Conservation (phyloP, 139 green algal species). For the Chlorella sp. region DNA sequence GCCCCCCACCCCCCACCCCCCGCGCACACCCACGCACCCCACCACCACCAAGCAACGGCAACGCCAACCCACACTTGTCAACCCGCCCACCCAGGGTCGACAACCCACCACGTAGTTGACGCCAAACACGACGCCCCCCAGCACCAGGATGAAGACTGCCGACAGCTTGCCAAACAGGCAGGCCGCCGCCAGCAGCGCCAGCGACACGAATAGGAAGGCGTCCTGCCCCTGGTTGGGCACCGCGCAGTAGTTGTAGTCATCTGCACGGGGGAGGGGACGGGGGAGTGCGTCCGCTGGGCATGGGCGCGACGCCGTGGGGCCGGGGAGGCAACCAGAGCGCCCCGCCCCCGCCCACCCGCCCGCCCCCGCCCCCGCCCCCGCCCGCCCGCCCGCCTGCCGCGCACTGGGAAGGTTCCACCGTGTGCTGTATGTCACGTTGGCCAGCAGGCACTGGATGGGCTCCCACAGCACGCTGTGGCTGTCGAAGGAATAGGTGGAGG, state of each 20-base stretch:
- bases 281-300: not conserved
- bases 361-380: no score
- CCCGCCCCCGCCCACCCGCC: no score
- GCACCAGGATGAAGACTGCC: constrained; percentile 50
- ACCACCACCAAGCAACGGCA: no score
- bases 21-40: no score
- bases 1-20: no score
- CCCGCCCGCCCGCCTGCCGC: no score
- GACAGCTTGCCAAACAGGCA: constrained; percentile 51
- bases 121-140: no score
- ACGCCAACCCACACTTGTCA: no score
- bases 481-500: constrained; percentile 30
- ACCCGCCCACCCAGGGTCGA: no score
- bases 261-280: constrained; percentile 1
- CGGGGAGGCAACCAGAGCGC: no score
- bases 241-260: constrained; percentile 35
- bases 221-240: constrained; percentile 33
- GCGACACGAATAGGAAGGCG: constrained; percentile 48
- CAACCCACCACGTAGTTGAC: no score
- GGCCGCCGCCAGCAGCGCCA: constrained; percentile 41
- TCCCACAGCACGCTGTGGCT: constrained; percentile 27
- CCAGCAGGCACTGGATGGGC: constrained; percentile 29
- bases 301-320: not conserved
- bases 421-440: constrained; percentile 32
- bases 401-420: constrained; percentile 16